phyloP scores from a whole-genome alignment of 2,329 filamentous ascomycete species.

The Xylariaceae sp. region DNA sequence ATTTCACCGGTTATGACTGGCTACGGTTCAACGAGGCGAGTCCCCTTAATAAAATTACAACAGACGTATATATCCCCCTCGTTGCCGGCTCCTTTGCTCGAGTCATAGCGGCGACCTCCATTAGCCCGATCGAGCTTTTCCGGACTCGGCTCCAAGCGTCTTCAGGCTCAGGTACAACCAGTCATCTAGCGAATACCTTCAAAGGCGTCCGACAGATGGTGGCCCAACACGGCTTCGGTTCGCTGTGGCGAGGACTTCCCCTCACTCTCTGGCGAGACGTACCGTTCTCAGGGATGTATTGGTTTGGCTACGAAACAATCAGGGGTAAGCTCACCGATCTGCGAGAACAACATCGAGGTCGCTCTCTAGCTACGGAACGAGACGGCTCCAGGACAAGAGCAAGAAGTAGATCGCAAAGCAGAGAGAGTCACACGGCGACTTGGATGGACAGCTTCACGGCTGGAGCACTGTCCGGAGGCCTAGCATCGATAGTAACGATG shows the following conservation, averaged over 20 bases:
- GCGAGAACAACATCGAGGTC: constrained; percentile 57
- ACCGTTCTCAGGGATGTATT: constrained; percentile 95
- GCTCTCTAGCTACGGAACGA: constrained; percentile 42
- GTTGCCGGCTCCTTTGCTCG: constrained; percentile 79
- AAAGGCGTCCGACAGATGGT: constrained; percentile 80
- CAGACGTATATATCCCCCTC: constrained; percentile 76
- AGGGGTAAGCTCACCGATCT: constrained; percentile 71
- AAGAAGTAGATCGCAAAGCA: constrained; percentile 60
- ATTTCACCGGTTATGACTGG: constrained; percentile 98
- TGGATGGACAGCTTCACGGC: constrained; percentile 89
- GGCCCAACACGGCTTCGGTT: constrained; percentile 70
- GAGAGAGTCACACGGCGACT: constrained; percentile 73
- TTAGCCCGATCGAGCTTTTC: constrained; percentile 93
- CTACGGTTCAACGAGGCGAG: constrained; percentile 73
- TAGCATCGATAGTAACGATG: constrained; percentile 86
- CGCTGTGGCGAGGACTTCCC: constrained; percentile 87
- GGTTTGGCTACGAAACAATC: constrained; percentile 94
- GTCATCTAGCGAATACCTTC: constrained; percentile 79
- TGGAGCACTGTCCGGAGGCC: constrained; percentile 78
- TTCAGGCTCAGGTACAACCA: constrained; percentile 57
- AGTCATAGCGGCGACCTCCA: constrained; percentile 76
- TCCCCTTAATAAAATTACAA: constrained; percentile 65
- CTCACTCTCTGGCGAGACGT: constrained; percentile 96
- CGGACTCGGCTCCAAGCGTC: constrained; percentile 88
- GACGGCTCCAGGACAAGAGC: constrained; percentile 42